These are phyloP conservation scores for Backusella australiensis DNA, from an alignment of 192 early-diverging fungal species.

Conservation along the genomic window DNA sequence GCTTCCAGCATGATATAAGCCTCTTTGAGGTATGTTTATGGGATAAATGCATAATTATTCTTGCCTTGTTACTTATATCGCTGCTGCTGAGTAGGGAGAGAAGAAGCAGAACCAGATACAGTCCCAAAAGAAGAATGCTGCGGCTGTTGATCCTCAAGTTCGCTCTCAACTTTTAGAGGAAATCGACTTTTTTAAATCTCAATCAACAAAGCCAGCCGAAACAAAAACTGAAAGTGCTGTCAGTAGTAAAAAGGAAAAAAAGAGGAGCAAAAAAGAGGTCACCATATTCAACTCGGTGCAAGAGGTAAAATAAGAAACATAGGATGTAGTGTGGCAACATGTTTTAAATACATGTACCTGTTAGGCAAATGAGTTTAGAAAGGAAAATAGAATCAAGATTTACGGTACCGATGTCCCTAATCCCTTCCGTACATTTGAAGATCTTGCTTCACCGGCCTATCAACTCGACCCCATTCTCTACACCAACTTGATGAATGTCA, in stretches of 20 bases:
- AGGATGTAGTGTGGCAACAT: neutral
- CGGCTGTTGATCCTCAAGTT: constrained; percentile 20
- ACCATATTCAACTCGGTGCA: constrained; percentile 15
- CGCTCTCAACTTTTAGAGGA: constrained; percentile 32
- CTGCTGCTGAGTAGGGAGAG: neutral
- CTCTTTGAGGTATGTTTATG: constrained; percentile 69
- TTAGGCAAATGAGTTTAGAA: constrained; percentile 67
- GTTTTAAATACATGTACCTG: neutral
- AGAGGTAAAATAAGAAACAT: neutral
- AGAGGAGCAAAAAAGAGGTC: neutral
- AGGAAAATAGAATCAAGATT: constrained; percentile 73
- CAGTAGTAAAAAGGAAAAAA: constrained; percentile 14
- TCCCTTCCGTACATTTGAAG: constrained; percentile 79
- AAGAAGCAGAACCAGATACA: constrained; percentile 3
- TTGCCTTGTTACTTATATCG: neutral
- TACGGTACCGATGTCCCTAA: constrained; percentile 85
- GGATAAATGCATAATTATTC: neutral
- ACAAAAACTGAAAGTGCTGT: constrained; percentile 27
- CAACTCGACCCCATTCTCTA: constrained; percentile 67
- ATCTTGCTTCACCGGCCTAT: constrained; percentile 67
- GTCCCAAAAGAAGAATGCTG: constrained; percentile 5
- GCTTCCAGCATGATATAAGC: constrained; percentile 78
- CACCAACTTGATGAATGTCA: constrained; percentile 65
- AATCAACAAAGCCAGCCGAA: constrained; percentile 30
- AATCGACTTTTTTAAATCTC: constrained; percentile 41